Evolutionary conservation across 495 filamentous ascomycete species (phyloP), one percentile per base, ranked within the genome.

Genomic region (Neurospora sublineolata): DNA sequence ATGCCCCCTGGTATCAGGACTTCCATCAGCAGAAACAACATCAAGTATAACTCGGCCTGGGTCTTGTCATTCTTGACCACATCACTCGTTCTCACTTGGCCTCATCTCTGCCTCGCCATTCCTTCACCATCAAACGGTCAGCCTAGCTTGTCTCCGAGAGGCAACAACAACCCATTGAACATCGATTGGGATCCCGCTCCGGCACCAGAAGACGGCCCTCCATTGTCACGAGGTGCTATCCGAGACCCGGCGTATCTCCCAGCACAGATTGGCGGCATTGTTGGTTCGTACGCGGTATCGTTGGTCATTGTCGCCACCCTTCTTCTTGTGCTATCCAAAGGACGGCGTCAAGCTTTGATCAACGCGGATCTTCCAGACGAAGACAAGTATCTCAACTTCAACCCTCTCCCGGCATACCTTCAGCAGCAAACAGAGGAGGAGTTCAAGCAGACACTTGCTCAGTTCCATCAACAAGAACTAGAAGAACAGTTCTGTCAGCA

Each of bases 241-340:
- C 83, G 87, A 71, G 85, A 94, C 75, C 83, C 83, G 67, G 77
- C 84, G 20, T 87, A 87, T 39, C 87, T 95, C 10, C 91, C 91
- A 18, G 86, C 87, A 36, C 88, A 95, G 79, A 89, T 95, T 77
- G 90, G 90, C 60, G 91, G 88, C 74, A 92, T 97, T 71, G 87
- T 92, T 41, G 92, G 88, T 69, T 90, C 90, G 71, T 97, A 95
- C 86, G 84, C 92, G 72, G 76, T 93, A 75, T 89, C 88, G 11
- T 85, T 94, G 79, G 83, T 91, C 74, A 75, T 93, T 73, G 86
- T 93, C 70, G 87, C 91, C 42, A 83, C 83, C 37, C 80, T 90
- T 58, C 84, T 97, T 6, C 84, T 97, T 42, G 71, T 75, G 38
- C 80, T 86, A 10, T 77, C 81, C 72, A 83, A 82, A 77, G 78